Percentiles rank a stretch among this genome's conserved stretches.
phyloP scores from a whole-genome alignment of 2,329 filamentous ascomycete genomes.

The Fragosphaeria purpurea region DNA sequence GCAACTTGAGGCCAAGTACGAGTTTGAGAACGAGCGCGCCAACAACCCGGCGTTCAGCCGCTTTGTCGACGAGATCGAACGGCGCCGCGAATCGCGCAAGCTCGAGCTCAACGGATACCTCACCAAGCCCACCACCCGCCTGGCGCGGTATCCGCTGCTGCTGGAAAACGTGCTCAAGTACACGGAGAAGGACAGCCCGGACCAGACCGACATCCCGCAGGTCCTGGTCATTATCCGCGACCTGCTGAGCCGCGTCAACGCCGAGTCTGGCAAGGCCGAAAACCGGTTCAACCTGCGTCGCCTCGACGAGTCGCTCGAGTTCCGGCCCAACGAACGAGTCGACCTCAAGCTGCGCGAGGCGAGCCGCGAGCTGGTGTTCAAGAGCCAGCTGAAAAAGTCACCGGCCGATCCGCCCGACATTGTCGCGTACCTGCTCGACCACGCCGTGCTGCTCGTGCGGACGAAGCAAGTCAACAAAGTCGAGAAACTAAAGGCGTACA shows the following conservation, averaged over 20 bases:
- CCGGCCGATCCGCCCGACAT: constrained; percentile 83
- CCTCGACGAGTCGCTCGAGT: constrained; percentile 84
- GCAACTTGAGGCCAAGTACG: constrained; percentile 92
- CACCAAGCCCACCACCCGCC: constrained; percentile 90
- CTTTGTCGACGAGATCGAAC: constrained; percentile 93
- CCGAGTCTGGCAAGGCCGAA: constrained; percentile 92
- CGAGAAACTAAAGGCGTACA: constrained; percentile 91
- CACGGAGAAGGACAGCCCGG: constrained; percentile 78
- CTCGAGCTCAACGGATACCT: constrained; percentile 94
- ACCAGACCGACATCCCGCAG: constrained; percentile 85
- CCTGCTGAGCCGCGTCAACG: constrained; percentile 78
- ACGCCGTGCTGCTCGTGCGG: constrained; percentile 83
- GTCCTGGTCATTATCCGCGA: constrained; percentile 80
- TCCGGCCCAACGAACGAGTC: constrained; percentile 79
- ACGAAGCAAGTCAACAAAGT: constrained; percentile 87
- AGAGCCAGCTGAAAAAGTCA: constrained; percentile 86
- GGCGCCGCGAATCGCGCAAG: constrained; percentile 92
- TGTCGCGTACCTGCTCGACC: constrained; percentile 91
- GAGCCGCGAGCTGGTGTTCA: constrained; percentile 85
- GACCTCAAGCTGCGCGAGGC: constrained; percentile 93
- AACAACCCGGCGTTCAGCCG: constrained; percentile 75
- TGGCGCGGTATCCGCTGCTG: constrained; percentile 86
- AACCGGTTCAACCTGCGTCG: constrained; percentile 94
- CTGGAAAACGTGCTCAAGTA: constrained; percentile 88
- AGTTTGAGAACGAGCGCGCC: constrained; percentile 92